These are phyloP conservation scores for Fusarium robinianum DNA, from an alignment of 2,329 filamentous ascomycete genomes.

Conservation along the genomic window DNA sequence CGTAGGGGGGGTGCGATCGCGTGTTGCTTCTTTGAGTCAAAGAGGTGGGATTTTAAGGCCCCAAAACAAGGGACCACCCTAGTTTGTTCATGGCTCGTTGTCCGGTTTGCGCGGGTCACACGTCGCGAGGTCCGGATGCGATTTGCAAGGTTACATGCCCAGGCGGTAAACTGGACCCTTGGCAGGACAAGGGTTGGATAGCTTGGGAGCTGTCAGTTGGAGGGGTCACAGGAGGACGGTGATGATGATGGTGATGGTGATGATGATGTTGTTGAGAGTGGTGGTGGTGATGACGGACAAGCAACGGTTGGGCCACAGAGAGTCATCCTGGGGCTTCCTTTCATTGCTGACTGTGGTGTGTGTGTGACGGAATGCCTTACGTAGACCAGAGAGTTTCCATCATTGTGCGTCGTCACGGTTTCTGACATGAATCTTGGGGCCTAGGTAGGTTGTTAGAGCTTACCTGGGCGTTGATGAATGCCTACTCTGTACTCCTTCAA, in stretches of 20 bases:
- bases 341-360: too few relatives aligned
- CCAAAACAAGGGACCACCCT: constrained; percentile 1
- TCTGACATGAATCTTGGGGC: too few relatives aligned
- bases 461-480: too few relatives aligned
- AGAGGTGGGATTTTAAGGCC: constrained; percentile 10
- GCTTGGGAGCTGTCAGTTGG: neutral
- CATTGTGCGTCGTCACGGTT: too few relatives aligned
- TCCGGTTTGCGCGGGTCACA: constrained; percentile 28
- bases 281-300: constrained; percentile 3
- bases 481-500: too few relatives aligned
- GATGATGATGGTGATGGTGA: constrained; percentile 5
- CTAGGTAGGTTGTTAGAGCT: too few relatives aligned
- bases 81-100: too few relatives aligned
- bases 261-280: constrained; percentile 8
- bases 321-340: constrained; percentile 2
- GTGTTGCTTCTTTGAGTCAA: constrained; percentile 8
- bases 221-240: constrained; percentile 10
- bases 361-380: too few relatives aligned
- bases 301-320: constrained; percentile 3
- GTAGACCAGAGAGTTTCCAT: too few relatives aligned
- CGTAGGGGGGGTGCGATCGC: constrained; percentile 16
- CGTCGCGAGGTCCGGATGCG: constrained; percentile 13
- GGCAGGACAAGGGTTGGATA: constrained; percentile 16
- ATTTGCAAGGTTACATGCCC: constrained; percentile 22
- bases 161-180: constrained; percentile 23